Evolutionary conservation across 169 alveolate genomes (phyloP), one percentile per base, ranked within the genome.

Genomic region (Plasmodium inui): DNA sequence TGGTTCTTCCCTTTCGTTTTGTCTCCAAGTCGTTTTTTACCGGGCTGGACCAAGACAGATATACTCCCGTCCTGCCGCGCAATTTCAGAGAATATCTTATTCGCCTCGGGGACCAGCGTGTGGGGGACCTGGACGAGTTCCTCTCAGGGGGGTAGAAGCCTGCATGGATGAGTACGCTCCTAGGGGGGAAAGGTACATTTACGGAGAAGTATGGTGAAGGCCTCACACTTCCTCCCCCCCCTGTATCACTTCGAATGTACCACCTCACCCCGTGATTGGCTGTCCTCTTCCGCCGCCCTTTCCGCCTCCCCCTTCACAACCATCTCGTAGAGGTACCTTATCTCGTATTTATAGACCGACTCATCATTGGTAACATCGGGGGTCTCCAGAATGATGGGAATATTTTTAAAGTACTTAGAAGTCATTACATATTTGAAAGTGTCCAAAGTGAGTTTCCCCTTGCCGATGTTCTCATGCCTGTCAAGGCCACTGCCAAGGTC

Each of bases 401-500:
- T 97, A 50, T 97, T 95, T 82, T 95, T 96, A 94, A 97, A 97
- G 70, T 96, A 94, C 1, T 95, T 95, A 82, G 97, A 96, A 39
- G 96, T 96, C 96, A 97, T 97, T 22, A 97, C 93, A 61, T 97
- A 97, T 92, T 92, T 92, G 96, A 97, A 97, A n/a, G 98, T 96
- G 28, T 97, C 98, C 82, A 96, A 46, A 17, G 98, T 97, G 19
- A 97, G 93, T 83, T 96, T 97, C 41, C 99, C 99, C 46, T 96
- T 96, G 39, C 99, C 99, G 12, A 97, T 92, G 85, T 97, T 97
- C 94, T 97, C 99, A 92, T 97, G 99, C 22, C 99, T 95, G 83
- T 98, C 99, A 71, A 97, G 82, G 37, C 99, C 99, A 74, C 98
- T 96, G 22, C 97, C 96, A 22, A 97, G 94, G 80, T 96, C 98